Conservation (phyloP, 768 basidiomycete species). For the Tephrocybe rancida region DNA sequence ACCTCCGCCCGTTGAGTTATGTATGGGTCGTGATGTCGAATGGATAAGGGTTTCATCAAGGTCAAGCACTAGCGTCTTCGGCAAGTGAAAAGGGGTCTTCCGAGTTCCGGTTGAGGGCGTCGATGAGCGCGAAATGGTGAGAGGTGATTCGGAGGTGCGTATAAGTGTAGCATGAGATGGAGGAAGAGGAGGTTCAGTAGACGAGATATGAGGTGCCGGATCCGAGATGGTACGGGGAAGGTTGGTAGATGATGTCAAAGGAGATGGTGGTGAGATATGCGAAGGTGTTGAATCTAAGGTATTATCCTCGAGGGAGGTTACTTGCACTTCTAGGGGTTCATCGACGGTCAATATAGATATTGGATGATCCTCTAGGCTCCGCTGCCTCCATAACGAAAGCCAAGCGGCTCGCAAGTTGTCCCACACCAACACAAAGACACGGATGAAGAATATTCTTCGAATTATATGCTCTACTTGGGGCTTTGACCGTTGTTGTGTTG, state of each 20-base stretch:
- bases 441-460: conserved; percentile 70
- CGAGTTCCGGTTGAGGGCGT: conserved; percentile 54
- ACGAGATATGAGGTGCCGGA: conserved; percentile 1
- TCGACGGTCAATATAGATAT: conserved; percentile 5
- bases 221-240: conserved; percentile 10
- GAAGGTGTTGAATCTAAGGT: not conserved
- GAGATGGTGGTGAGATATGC: conserved; percentile 4
- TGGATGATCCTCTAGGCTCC: conserved; percentile 5
- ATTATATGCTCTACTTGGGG: conserved; percentile 44
- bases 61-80: conserved; percentile 95
- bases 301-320: not conserved
- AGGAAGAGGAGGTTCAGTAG: conserved; percentile 14
- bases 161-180: conserved; percentile 14
- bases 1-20: conserved; percentile 45
- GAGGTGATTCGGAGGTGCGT: conserved; percentile 19
- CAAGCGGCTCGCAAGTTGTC: conserved; percentile 65
- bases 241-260: conserved; percentile 1
- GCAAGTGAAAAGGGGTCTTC: conserved; percentile 76
- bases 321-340: conserved; percentile 2
- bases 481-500: conserved; percentile 34
- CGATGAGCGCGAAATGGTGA: conserved; percentile 40
- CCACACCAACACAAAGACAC: conserved; percentile 71
- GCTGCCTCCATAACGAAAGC: conserved; percentile 39
- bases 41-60: conserved; percentile 99
- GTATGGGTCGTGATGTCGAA: conserved; percentile 84